Base-by-base conservation (phyloP, 1,284 basidiomycete species). In the Fomitiporia mediterranea region DNA sequence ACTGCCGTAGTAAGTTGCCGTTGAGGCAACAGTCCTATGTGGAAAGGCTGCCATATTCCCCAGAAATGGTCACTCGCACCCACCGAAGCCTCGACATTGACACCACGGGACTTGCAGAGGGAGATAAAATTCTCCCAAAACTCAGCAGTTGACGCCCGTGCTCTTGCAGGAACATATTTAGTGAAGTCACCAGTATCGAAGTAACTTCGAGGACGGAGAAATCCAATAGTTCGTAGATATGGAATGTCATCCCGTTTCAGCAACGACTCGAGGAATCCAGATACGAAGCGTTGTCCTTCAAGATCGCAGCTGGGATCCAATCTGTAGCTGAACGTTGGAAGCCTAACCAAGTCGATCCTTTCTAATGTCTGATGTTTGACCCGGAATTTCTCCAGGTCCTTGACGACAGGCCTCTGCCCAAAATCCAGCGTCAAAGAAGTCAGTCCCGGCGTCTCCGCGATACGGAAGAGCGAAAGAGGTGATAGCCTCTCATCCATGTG, bases 1-100 rank as follows among this genome's bases (percentile, higher is more conserved):
- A n/a, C n/a, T n/a, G n/a, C n/a, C n/a, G n/a, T n/a, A n/a, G n/a
- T n/a, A n/a, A n/a, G n/a, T n/a, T n/a, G n/a, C n/a, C n/a, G n/a
- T n/a, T n/a, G n/a, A 8, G 51, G 56, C 13, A 58, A 23, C 21
- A 58, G 15, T 19, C 39, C 40, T 28, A 55, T 23, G 21, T 51
- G 44, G 30, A 58, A 55, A 3, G 53, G 57, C 21, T 51, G 47
- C 57, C 57, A 58, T 19, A 23, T 35, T n/a, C 35, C 44, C 28
- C 13, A 30, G 9, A 49, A 49, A 50, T 58, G 57, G 25, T 50
- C 53, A n/a, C 51, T 48, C 17, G 48, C 39, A 6, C 57, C 57
- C 7, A 58, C 44, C 4, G 57, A 54, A 11, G 57, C 57, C 27
- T 55, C 53, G 6, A 58, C 17, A 30, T 43, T 38, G 13, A 58